Percentiles rank a stretch among this genome's conserved stretches.
Conservation (phyloP, 2,329 filamentous ascomycete genomes). For the Endothia cerciana region DNA sequence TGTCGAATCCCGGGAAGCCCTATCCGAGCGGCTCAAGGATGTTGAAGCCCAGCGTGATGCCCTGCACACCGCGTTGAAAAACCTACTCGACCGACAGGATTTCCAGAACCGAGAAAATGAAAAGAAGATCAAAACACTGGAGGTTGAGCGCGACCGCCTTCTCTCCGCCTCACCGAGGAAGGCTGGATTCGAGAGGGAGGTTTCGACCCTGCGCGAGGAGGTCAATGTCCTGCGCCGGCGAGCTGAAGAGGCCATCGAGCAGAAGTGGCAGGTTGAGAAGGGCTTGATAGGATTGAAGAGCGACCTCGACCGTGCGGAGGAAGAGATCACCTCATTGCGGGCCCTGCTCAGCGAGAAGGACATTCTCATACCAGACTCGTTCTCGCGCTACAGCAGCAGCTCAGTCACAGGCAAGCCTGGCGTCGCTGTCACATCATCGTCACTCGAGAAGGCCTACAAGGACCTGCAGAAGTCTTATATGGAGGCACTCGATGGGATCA, state of each 20-base stretch:
- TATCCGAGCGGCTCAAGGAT: constrained; percentile 84
- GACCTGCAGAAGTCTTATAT: constrained; percentile 75
- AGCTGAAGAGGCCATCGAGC: constrained; percentile 90
- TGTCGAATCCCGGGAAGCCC: constrained; percentile 65
- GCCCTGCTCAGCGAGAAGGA: constrained; percentile 81
- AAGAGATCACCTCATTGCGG: constrained; percentile 85
- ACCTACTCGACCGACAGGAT: constrained; percentile 82
- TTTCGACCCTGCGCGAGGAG: constrained; percentile 78
- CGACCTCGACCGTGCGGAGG: constrained; percentile 93
- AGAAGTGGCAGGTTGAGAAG: constrained; percentile 96
- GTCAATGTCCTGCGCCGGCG: constrained; percentile 82
- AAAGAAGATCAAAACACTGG: constrained; percentile 77
- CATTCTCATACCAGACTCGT: constrained; percentile 69
- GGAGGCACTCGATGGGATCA: constrained; percentile 68
- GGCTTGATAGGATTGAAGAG: constrained; percentile 87
- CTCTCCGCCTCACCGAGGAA: constrained; percentile 71
- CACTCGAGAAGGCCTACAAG: constrained; percentile 73
- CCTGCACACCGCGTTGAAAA: constrained; percentile 83
- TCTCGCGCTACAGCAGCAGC: constrained; percentile 46
- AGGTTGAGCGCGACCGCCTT: constrained; percentile 77
- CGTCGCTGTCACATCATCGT: constrained; percentile 66
- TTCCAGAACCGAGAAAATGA: constrained; percentile 81
- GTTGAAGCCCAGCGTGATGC: constrained; percentile 93
- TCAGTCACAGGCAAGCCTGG: constrained; percentile 44
- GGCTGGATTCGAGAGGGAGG: constrained; percentile 82